Base-by-base conservation (phyloP, 2,329 filamentous ascomycete species). In the Sporothrix globosa region DNA sequence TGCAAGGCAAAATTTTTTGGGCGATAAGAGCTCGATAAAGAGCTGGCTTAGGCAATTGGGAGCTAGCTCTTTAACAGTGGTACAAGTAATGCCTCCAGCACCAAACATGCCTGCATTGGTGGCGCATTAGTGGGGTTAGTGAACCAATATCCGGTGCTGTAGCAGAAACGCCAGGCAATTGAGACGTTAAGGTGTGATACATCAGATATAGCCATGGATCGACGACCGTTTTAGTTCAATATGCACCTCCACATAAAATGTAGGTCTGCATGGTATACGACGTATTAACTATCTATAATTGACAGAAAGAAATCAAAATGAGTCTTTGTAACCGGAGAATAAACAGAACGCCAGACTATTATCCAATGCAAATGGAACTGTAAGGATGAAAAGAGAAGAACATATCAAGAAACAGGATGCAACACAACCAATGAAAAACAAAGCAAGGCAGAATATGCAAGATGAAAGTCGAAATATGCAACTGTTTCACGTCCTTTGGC, bases 1-100 rank as follows among this genome's bases (percentile, higher is more conserved):
- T 65, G 17, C 14, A 14, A 54, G 63, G 61, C 65, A 53, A 54
- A 67, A 41, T 44, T 54, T 67, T 56, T 56, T 54, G 34, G 21
- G 39, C 50, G 48, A 53, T 54, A 67, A 53, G 65, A 54, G 24
- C 30, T n/a, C 58, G 66, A 68, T 68, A 56, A 56, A 44, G 19
- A 63, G 58, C 58, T 46, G 21, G 5, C 56, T 19, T 34, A 39
- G 19, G 30, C 19, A 13, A 27, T 24, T 4, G 3, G 24, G 14
- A 44, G 39, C 39, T 63, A 41, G 48, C 46, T 48, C 19, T 7
- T 19, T 39, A 24, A 27, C 48, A 67, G 63, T 11, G 63, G 48
- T 11, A n/a, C 24, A 27, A 10, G 39, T 17, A n/a, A n/a, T 46
- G n/a, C n/a, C 17, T 13, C n/a, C 21, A 21, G 48, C 13, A 24